Base-by-base conservation (phyloP, 2,329 filamentous ascomycete species). In the Microdochium paspali region DNA sequence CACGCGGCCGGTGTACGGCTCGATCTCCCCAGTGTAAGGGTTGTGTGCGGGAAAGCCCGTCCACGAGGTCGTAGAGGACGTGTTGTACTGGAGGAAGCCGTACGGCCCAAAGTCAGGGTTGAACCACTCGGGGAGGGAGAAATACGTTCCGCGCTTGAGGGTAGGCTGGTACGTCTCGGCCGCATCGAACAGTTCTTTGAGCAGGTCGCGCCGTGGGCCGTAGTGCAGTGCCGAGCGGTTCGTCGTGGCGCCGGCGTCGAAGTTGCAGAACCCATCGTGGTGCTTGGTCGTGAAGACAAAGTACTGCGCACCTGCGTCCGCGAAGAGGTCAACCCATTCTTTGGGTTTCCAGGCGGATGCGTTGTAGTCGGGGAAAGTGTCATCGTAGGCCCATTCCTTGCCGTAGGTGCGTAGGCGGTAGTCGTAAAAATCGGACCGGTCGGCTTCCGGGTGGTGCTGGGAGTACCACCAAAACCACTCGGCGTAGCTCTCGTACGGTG, bases 361-460 rank as follows among this genome's bases (percentile, higher is more conserved):
- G 0, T 73, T 79, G 59, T 79, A 80, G 49, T 74, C 65, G 3
- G 62, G 58, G 53, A 80, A 73, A 46, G 73, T 74, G 56, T 80
- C 75, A 51, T 81, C 77, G 54, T 81, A 80, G 12, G 67, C 67
- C 53, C 73, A 65, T 24, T 76, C 56, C 0, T 66, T 66, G 0
- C 77, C 76, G 51, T 74, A 79, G 0, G 67, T 76, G 12, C 66
- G 60, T 0, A 77, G 62, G 10, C 74, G 67, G 52, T 80, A 73
- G 26, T 73, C 63, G 50, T 73, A 76, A 24, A 67, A 62, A 35
- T 65, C 61, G 2, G 70, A 69, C 5, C 62, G 60, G 44, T 71
- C 70, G 2, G 65, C 66, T 40, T 65, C 60, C 3, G 65, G 62
- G 43, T 70, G 67, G 26, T 67, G 62, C 24, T 69, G 67, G 24